Evolutionary conservation across 768 basidiomycete genomes (phyloP).

Genomic region (Filobasidium floriforme): DNA sequence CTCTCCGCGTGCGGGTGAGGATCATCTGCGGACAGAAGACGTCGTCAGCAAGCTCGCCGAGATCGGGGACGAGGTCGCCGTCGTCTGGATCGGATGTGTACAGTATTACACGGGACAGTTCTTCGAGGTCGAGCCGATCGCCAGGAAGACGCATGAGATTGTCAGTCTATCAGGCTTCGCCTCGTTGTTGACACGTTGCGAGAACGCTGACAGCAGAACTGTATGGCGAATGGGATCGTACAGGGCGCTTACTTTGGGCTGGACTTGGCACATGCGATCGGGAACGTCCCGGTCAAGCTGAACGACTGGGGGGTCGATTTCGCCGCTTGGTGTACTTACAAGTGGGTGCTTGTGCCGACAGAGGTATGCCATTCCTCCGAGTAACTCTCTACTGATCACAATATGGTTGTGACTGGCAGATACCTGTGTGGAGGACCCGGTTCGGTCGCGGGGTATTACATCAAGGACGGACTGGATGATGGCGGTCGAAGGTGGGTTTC

Average conservation of each 20-base stretch:
- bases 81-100: constrained; percentile 86
- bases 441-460: constrained; percentile 82
- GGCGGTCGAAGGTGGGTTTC: constrained; percentile 35
- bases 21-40: constrained; percentile 76
- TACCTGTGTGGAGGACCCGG: constrained; percentile 96
- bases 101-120: constrained; percentile 97
- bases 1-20: constrained; percentile 72
- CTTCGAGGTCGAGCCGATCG: constrained; percentile 80
- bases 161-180: constrained; percentile 47
- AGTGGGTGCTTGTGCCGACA: constrained; percentile 30
- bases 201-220: neutral
- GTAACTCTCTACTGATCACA: too few species aligned
- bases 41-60: constrained; percentile 67
- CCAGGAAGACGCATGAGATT: constrained; percentile 73
- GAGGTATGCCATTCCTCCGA: too few species aligned
- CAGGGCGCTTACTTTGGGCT: constrained; percentile 91
- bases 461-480: constrained; percentile 36
- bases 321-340: constrained; percentile 98
- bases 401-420: constrained; percentile 46
- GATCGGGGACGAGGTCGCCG: constrained; percentile 54
- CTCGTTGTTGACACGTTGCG: neutral
- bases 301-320: constrained; percentile 96
- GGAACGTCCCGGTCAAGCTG: constrained; percentile 80
- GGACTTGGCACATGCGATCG: constrained; percentile 92
- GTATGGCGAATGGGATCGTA: neutral